Base-by-base conservation (phyloP, 129 eudicot species). In the Saussurea involucrata region DNA sequence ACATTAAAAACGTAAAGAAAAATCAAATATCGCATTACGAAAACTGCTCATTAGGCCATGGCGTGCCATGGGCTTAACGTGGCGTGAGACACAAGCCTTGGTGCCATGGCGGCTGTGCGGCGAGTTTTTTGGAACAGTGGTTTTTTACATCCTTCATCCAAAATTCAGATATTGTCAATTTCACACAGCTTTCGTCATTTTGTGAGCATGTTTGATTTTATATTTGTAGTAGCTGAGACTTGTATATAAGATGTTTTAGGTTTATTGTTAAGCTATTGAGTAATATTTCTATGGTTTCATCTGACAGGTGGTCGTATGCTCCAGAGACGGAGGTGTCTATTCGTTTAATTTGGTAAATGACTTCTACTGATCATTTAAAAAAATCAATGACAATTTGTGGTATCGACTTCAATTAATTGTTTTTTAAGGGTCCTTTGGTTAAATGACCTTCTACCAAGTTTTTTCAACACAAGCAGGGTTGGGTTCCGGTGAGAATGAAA, bases 321-420 rank as follows among this genome's bases (percentile, higher is more conserved):
- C 97, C 22, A 87, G 99, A 83, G 92, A 88, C 75, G 99, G 99
- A 76, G 74, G 67, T 15, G 88, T 95, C 69, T 92, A 92, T 71
- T 92, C 96, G 42, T 85, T 88, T 85, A 88, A 84, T 81, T 42
- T 87, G 90, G 97, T 92, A 83, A 71, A 81, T 4, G 15, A 40
- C 37, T 32, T 68, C 32, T 73, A 20, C 57, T 55, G n/a, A 67
- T 53, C 34, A 15, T 25, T 72, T 31, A 10, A 64, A 64, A 64
- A 28, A 63, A 28, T 24, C 6, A 68, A 24, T 33, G 44, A 33
- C 24, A 33, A 44, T 68, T 76, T 34, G 80, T 29, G 9, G 24
- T 53, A 53, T n/a, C 20, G 9, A 53, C 8, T 53, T 53, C 8
- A 17, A 6, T n/a, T 17, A n/a, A n/a, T 5, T 53, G 61, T n/a